phyloP scores from a whole-genome alignment of 78 protist species.

The Pelomyxa schiedti region DNA sequence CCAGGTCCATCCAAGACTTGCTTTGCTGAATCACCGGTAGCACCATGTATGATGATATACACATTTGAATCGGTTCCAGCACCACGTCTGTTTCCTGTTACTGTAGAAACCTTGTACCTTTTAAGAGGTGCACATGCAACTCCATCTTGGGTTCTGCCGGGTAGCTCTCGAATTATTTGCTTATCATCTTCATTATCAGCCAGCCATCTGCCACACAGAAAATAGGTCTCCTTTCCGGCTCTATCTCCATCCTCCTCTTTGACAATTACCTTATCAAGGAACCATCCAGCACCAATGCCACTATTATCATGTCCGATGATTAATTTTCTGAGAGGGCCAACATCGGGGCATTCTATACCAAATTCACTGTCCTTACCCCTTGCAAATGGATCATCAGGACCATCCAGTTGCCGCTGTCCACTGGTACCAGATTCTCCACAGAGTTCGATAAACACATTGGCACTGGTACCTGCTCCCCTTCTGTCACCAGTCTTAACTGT shows the following conservation, averaged over 20 bases:
- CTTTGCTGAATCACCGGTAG: not conserved
- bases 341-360: not conserved
- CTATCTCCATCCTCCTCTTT: not conserved
- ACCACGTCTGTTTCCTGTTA: not conserved
- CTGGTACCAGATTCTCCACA: no score
- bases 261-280: not conserved
- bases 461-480: not conserved
- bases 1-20: no score
- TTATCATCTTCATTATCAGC: not conserved
- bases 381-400: no score
- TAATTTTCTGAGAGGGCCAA: not conserved
- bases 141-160: no score
- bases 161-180: no score
- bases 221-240: not conserved
- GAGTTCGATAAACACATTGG: not conserved
- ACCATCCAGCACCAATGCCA: not conserved
- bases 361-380: no score
- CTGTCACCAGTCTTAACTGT: not conserved
- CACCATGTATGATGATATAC: not conserved
- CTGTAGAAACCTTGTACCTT: not conserved
- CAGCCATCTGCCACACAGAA: not conserved
- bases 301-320: constrained; percentile 1
- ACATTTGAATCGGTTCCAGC: not conserved
- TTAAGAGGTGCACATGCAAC: not conserved
- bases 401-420: no score